These are phyloP conservation scores for Metrosideros polymorpha DNA, from an alignment of 441 rosid genomes.

Conservation along the genomic window DNA sequence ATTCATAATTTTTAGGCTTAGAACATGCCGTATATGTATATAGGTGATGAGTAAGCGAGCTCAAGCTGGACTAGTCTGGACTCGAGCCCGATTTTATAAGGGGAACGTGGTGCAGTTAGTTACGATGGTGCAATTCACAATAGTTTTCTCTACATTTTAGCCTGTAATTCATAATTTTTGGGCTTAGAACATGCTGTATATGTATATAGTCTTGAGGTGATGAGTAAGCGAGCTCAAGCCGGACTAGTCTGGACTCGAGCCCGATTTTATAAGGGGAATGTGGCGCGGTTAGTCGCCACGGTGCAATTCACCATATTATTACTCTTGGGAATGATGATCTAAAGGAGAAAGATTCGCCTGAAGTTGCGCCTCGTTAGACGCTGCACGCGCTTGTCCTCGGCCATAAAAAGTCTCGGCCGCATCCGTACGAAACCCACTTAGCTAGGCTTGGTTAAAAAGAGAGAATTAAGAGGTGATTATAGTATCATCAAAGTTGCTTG, in stretches of 20 bases:
- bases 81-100: background rate
- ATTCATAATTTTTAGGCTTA: background rate
- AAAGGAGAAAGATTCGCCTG: background rate
- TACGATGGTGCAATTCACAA: background rate
- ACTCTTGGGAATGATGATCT: background rate
- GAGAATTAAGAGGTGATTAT: background rate
- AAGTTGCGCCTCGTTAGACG: background rate
- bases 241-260: background rate
- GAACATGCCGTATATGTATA: background rate
- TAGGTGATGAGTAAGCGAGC: background rate
- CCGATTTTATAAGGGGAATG: background rate
- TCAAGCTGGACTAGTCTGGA: background rate
- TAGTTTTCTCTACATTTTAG: background rate
- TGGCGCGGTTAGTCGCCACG: background rate
- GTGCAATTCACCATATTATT: rapidly evolving
- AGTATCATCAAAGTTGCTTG: background rate
- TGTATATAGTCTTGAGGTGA: rapidly evolving
- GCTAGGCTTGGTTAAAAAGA: background rate
- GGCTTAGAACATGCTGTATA: background rate
- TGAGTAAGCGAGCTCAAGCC: background rate
- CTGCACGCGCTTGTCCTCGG: background rate
- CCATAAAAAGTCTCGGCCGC: background rate
- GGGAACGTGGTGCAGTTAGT: background rate
- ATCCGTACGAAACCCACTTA: background rate
- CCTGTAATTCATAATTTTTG: background rate